Percentiles rank a stretch among this genome's conserved stretches.
These are phyloP conservation scores for Rhytidiadelphus loreus DNA, from an alignment of 225 moss, liverwort and hornwort species.

Conservation along the genomic window DNA sequence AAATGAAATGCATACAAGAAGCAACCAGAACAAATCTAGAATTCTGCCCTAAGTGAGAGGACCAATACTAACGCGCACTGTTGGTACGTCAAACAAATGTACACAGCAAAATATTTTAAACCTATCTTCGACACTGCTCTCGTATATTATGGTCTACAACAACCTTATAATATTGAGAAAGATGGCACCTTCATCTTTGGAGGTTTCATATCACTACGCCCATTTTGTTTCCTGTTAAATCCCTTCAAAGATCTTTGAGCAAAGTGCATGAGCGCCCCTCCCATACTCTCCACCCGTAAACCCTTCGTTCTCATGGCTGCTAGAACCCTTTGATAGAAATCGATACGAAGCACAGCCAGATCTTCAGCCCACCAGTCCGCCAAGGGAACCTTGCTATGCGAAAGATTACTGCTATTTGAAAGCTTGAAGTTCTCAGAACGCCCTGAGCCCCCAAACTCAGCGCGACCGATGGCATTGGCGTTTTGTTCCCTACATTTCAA, in stretches of 20 bases:
- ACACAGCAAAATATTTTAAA: neutral
- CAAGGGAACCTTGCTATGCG: slow-evolving; percentile 48
- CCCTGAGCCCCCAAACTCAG: slow-evolving; percentile 71
- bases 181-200: slow-evolving; percentile 38
- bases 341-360: slow-evolving; percentile 80
- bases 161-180: neutral
- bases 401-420: slow-evolving; percentile 55
- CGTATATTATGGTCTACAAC: neutral
- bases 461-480: slow-evolving; percentile 42
- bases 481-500: slow-evolving; percentile 68
- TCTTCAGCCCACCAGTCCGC: slow-evolving; percentile 99
- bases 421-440: slow-evolving; percentile 76
- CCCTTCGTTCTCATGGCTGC: slow-evolving; percentile 86
- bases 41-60: neutral
- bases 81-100: neutral
- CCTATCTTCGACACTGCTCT: neutral
- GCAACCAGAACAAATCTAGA: neutral
- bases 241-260: slow-evolving; percentile 99
- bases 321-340: slow-evolving; percentile 84
- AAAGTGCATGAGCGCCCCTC: slow-evolving; percentile 92
- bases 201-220: slow-evolving; percentile 51
- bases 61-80: neutral
- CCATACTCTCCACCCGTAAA: slow-evolving; percentile 79
- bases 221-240: slow-evolving; percentile 82
- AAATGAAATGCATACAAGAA: neutral